A percentile compares a stretch with the other conserved stretches of the same genome.
Conservation (phyloP, 306 rosid genomes). For the Rosa lucieae region DNA sequence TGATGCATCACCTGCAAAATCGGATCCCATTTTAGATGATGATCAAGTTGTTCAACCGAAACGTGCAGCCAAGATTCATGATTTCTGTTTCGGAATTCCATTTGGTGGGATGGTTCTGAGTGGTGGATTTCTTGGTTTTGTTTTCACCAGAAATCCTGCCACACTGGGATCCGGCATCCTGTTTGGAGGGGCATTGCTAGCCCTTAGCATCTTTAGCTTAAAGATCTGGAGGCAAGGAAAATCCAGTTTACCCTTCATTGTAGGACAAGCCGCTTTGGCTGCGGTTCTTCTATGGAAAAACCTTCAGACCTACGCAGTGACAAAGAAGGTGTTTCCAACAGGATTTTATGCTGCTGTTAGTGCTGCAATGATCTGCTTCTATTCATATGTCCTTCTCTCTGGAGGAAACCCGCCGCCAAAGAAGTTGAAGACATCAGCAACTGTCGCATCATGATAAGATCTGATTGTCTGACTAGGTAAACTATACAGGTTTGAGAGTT, state of each 20-base stretch:
- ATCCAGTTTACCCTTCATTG: constrained; percentile 78
- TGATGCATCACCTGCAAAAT: constrained; percentile 24
- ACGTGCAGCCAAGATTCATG: constrained; percentile 76
- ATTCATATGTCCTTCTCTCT: constrained; percentile 61
- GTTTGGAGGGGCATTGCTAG: constrained; percentile 81
- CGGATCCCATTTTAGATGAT: constrained; percentile 33
- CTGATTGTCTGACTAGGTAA: constrained; percentile 19
- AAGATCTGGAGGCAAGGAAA: constrained; percentile 97
- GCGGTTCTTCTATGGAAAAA: constrained; percentile 78
- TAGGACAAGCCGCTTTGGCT: constrained; percentile 80
- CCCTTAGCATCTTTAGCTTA: constrained; percentile 79
- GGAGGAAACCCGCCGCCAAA: constrained; percentile 98
- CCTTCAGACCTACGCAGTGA: constrained; percentile 66
- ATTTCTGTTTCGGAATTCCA: constrained; percentile 96
- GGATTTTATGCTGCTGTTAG: constrained; percentile 64
- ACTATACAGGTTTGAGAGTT: not conserved
- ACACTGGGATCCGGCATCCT: constrained; percentile 62
- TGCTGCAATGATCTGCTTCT: constrained; percentile 94
- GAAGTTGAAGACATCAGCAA: constrained; percentile 68
- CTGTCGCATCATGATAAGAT: constrained; percentile 42
- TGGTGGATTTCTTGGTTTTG: constrained; percentile 70
- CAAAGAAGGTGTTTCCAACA: constrained; percentile 69
- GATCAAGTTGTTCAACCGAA: constrained; percentile 38
- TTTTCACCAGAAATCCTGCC: constrained; percentile 65
- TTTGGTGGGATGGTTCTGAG: constrained; percentile 85